Evolutionary conservation across 306 rosid species (phyloP).

Genomic region (Inga leiocalycina): DNA sequence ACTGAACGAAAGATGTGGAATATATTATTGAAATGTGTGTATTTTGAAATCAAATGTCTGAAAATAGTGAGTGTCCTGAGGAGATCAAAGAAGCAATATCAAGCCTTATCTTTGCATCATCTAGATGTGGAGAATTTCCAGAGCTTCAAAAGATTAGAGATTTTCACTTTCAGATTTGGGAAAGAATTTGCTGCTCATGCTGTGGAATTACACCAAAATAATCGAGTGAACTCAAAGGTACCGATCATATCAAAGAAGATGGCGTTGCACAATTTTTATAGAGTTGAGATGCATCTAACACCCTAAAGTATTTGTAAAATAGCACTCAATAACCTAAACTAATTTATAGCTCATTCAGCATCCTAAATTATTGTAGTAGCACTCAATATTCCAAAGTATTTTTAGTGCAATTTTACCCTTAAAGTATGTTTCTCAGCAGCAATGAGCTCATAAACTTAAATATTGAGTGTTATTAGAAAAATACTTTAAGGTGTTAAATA

Average conservation of each 20-base stretch:
- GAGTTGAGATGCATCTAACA: rapidly evolving
- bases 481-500: too few species aligned
- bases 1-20: background rate
- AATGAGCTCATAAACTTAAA: too few species aligned
- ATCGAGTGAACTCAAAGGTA: constrained; percentile 62
- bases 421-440: too few species aligned
- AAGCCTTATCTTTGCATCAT: constrained; percentile 67
- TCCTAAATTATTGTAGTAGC: too few species aligned
- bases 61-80: constrained; percentile 58
- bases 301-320: too few species aligned
- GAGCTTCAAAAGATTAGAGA: constrained; percentile 65
- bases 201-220: constrained; percentile 52
- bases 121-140: constrained; percentile 81
- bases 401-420: too few species aligned
- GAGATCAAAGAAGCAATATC: constrained; percentile 64
- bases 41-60: background rate
- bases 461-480: too few species aligned
- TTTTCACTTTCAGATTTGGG: constrained; percentile 54
- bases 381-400: too few species aligned
- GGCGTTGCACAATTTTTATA: background rate
- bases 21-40: background rate
- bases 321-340: too few species aligned
- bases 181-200: constrained; percentile 53
- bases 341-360: too few species aligned
- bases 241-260: background rate